A percentile compares a stretch with the other conserved stretches of the same genome.
phyloP scores from a whole-genome alignment of 2,329 filamentous ascomycete genomes.

The Apiospora rasikravindrae region DNA sequence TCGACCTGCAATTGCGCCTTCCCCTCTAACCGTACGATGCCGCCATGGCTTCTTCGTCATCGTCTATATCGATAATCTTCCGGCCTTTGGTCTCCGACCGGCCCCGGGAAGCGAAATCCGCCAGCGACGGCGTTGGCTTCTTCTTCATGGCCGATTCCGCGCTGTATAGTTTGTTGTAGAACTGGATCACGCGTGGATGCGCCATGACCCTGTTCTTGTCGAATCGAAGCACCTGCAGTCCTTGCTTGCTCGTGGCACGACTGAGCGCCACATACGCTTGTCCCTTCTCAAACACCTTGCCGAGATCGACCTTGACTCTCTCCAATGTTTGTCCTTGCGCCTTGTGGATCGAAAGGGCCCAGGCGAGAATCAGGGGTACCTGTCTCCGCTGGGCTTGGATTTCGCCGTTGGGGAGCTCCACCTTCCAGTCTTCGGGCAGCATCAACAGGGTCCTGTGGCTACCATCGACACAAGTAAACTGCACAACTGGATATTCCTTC shows the following conservation, averaged over 20 bases:
- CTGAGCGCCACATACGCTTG: slow-evolving; percentile 97
- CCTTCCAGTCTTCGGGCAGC: slow-evolving; percentile 91
- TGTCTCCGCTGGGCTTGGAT: slow-evolving; percentile 86
- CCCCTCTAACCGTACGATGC: slow-evolving; percentile 50
- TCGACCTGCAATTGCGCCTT: neutral
- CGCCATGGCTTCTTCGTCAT: slow-evolving; percentile 57
- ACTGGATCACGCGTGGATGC: slow-evolving; percentile 82
- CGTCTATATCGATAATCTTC: slow-evolving; percentile 44
- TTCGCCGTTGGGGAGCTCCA: slow-evolving; percentile 94
- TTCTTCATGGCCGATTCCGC: slow-evolving; percentile 61
- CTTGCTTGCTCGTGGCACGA: slow-evolving; percentile 85
- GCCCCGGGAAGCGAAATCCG: slow-evolving; percentile 47
- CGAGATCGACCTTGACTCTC: slow-evolving; percentile 91
- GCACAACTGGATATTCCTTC: slow-evolving; percentile 79
- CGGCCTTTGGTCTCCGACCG: slow-evolving; percentile 26
- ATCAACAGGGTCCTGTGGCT: slow-evolving; percentile 78
- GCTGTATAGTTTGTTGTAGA: slow-evolving; percentile 82
- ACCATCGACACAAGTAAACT: slow-evolving; percentile 81
- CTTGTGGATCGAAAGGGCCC: slow-evolving; percentile 98
- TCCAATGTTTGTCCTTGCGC: slow-evolving; percentile 95
- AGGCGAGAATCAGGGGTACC: slow-evolving; percentile 88
- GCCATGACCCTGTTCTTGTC: slow-evolving; percentile 93
- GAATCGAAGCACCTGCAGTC: slow-evolving; percentile 87
- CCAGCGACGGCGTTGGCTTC: slow-evolving; percentile 40
- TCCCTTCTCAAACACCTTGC: slow-evolving; percentile 93